Evolutionary conservation across 73 alveolate genomes (phyloP), one percentile per base, ranked within the genome.

Genomic region (Paramecium biaurelia): DNA sequence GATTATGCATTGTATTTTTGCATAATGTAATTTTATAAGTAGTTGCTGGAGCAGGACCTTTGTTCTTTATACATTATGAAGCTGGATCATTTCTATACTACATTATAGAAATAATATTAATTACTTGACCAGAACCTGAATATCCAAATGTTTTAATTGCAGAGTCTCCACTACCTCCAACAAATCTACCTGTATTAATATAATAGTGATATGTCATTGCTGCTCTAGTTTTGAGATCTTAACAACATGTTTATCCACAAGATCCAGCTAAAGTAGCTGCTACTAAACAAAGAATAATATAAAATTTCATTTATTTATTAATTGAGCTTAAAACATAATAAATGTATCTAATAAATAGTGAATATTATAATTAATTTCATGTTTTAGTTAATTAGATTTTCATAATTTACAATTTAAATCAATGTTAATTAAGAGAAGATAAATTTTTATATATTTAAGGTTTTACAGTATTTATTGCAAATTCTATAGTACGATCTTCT

Each of bases 1-100:
- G 85, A 28, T 12, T 20, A 23, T 92, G 96, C 96, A 92, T 92
- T 24, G 93, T 38, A 38, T 92, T 92, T 49, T 88, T 92, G 93
- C 96, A 92, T 18, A 32, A 74, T 6, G 95, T 95, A 5, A 92
- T 38, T 70, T 89, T 89, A 45, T 92, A 92, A n/a, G 67, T 74
- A 11, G 86, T 72, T 0, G 95, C 95, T 35, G 96, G 96, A 67
- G 93, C 93, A 38, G 96, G 96, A 18, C 96, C 96, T 23, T 92
- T 92, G 43, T 76, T 92, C 20, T 56, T 34, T 5, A 92, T 74
- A 76, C 96, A 92, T 28, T 92, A 85, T 1, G 67, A 37, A 5
- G 92, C 96, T 21, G 96, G 96, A 72, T 92, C 92, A 38, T 67
- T 92, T 92, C 59, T 20, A 32, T 70, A 70, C 59, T 47, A 15